Percentiles rank a stretch among this genome's conserved stretches.
Conservation (phyloP, 1,284 basidiomycete genomes). For the Cutaneotrichosporon mucoides region DNA sequence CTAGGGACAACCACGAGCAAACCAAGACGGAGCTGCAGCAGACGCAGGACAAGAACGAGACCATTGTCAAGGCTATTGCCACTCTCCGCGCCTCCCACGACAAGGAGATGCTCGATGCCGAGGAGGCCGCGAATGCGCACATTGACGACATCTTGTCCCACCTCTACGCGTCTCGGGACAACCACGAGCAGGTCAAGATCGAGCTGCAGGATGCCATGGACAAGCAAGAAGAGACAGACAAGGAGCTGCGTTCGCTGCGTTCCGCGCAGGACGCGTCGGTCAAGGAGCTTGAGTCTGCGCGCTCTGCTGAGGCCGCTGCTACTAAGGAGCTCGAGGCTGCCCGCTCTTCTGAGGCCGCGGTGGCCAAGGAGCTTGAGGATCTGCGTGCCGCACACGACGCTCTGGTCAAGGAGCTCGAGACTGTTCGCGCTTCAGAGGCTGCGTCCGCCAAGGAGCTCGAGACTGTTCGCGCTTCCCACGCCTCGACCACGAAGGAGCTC, state of each 20-base stretch:
- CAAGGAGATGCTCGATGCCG: neutral
- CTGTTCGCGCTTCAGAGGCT: neutral
- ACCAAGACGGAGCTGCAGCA: neutral
- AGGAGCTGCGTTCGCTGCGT: neutral
- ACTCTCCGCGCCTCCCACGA: neutral
- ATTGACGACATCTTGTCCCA: no score
- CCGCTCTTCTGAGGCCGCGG: neutral
- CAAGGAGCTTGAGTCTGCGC: neutral
- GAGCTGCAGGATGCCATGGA: neutral
- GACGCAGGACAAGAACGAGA: conserved; percentile 1
- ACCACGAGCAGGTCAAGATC: neutral
- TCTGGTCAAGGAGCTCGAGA: neutral
- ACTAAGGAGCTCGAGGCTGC: conserved; percentile 3
- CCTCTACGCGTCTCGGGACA: no score
- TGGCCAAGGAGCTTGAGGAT: neutral
- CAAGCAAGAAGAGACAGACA: neutral
- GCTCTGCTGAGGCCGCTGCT: neutral
- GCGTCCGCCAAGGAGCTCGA: conserved; percentile 3
- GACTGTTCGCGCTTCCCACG: neutral
- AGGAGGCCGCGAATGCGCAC: neutral
- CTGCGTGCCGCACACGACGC: neutral
- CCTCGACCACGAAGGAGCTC: conserved; percentile 5
- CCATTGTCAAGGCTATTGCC: neutral
- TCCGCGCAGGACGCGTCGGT: neutral
- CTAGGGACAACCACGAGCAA: neutral